A percentile compares a stretch with the other conserved stretches of the same genome.
Conservation (phyloP, 164 flowering plant genomes). For the Brasenia schreberi region DNA sequence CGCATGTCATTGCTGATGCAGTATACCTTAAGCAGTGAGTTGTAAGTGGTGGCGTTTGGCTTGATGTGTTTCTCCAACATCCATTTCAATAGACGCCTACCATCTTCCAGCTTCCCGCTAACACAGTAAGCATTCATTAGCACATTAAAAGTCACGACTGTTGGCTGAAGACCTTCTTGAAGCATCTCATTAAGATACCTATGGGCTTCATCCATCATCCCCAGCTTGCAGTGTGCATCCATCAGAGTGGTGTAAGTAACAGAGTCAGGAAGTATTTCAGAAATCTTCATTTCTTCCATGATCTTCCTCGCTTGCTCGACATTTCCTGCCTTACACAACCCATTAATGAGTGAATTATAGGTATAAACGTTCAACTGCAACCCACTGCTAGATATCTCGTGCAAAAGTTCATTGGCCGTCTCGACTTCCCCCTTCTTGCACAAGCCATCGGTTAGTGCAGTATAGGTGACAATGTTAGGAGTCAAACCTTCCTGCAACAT, state of each 20-base stretch:
- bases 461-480: constrained; percentile 22
- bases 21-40: constrained; percentile 22
- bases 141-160: constrained; percentile 36
- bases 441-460: constrained; percentile 21
- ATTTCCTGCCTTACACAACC: constrained; percentile 23
- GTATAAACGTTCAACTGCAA: constrained; percentile 17
- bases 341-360: constrained; percentile 21
- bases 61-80: constrained; percentile 36
- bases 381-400: constrained; percentile 21
- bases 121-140: constrained; percentile 40
- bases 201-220: constrained; percentile 18
- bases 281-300: constrained; percentile 21
- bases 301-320: constrained; percentile 19
- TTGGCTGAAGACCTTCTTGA: constrained; percentile 21
- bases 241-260: constrained; percentile 23
- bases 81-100: constrained; percentile 21
- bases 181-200: constrained; percentile 23
- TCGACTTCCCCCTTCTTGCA: constrained; percentile 23
- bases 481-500: constrained; percentile 17
- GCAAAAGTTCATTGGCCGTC: constrained; percentile 26
- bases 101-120: constrained; percentile 42
- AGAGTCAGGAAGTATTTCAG: constrained; percentile 17
- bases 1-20: constrained; percentile 19
- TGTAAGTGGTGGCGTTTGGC: constrained; percentile 25
- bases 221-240: constrained; percentile 23